Base-by-base conservation (phyloP, 2,329 filamentous ascomycete genomes). In the Rhynchosporium secalis region DNA sequence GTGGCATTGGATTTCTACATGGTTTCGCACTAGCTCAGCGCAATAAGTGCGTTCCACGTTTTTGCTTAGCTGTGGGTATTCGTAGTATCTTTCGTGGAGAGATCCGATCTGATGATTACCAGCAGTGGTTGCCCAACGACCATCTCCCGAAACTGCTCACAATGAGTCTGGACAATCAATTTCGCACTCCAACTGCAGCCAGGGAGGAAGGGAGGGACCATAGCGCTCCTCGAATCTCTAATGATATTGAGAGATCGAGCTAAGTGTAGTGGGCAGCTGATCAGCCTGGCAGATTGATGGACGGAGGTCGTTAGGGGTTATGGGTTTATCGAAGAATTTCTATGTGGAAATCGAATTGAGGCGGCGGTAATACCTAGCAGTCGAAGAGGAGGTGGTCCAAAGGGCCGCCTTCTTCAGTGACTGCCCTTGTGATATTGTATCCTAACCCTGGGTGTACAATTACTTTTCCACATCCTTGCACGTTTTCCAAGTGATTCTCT, bases 151-250 rank as follows among this genome's bases (percentile, higher is more conserved):
- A 59, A 59, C 62, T 67, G 61, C 68, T 70, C 64, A 67, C 64
- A 66, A 66, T 56, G 56, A 64, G 60, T 65, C 70, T 70, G 66
- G 70, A 70, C 66, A 68, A 33, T 26, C 33, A 26, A 26, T 68
- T 65, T 67, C 64, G 64, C 65, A 69, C 62, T 70, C 64, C 67
- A 70, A 68, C 64, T 69, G 68, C 65, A 69, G 59, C 61, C 56
- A 54, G 71, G 71, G 68, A 70, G 71, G 71, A 68, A 70, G 71
- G 71, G 68, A 72, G 68, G 72, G 68, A 69, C 71, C 70, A 71
- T 68, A 58, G 62, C 66, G 66, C 65, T 65, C 62, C 67, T 64
- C 65, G 66, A 68, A 60, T 67, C 66, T 69, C 62, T 38, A 36
- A 60, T 66, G 65, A 68, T 60, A 33, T 31, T 47, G 59, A 63